These are phyloP conservation scores for Fusarium drepaniforme DNA, from an alignment of 2,329 filamentous ascomycete species.

Conservation along the genomic window DNA sequence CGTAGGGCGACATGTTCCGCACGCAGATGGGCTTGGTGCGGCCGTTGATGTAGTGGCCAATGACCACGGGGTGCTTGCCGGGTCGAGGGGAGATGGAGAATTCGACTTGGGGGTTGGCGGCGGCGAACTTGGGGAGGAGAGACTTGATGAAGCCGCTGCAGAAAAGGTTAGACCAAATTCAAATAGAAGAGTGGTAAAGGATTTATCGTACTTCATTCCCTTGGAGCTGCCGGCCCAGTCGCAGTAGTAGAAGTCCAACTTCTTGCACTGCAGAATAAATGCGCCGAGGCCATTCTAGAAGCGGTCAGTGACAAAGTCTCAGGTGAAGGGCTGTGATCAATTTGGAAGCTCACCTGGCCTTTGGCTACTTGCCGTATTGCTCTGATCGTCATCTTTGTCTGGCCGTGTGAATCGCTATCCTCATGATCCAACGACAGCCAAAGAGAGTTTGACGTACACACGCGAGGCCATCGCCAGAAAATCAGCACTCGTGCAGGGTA, in stretches of 20 bases:
- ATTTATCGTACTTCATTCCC: slow-evolving; percentile 85
- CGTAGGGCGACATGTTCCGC: slow-evolving; percentile 82
- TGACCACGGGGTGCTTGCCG: slow-evolving; percentile 88
- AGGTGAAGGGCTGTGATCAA: not conserved
- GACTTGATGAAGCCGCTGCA: slow-evolving; percentile 83
- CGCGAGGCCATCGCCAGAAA: slow-evolving; percentile 39
- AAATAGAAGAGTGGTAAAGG: not conserved
- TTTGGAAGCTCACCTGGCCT: slow-evolving; percentile 62
- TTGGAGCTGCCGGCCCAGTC: slow-evolving; percentile 93
- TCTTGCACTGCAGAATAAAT: slow-evolving; percentile 98
- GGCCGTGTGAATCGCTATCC: slow-evolving; percentile 43
- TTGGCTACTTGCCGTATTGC: slow-evolving; percentile 64
- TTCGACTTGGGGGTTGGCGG: slow-evolving; percentile 87
- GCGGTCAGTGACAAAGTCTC: slow-evolving; percentile 28
- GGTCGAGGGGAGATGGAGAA: slow-evolving; percentile 92
- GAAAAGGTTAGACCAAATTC: slow-evolving; percentile 40
- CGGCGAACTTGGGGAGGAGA: slow-evolving; percentile 81
- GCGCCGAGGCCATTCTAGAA: slow-evolving; percentile 92
- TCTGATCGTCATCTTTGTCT: slow-evolving; percentile 66
- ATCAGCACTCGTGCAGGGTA: slow-evolving; percentile 36
- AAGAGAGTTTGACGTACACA: slow-evolving; percentile 33
- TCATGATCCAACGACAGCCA: slow-evolving; percentile 42
- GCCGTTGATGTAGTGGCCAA: slow-evolving; percentile 94
- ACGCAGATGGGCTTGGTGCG: slow-evolving; percentile 88
- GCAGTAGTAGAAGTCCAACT: slow-evolving; percentile 96